phyloP scores from a whole-genome alignment of 108 stramenopile genomes.

The Discostella stelligeroides region DNA sequence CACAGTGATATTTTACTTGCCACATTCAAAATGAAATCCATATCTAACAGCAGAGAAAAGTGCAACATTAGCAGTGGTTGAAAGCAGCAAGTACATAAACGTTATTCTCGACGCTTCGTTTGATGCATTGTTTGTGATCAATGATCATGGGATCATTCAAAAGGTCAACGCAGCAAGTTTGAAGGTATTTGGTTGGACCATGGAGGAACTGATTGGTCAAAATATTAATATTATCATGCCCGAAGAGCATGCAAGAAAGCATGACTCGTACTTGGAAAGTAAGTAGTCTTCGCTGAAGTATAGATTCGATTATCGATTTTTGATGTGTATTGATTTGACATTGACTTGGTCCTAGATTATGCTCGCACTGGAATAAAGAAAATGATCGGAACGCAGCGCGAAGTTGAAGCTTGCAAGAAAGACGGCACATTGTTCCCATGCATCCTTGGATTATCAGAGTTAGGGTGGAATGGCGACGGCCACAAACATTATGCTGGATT shows the following conservation, averaged over 20 bases:
- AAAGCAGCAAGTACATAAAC: slow-evolving; percentile 23
- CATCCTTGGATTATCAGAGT: slow-evolving; percentile 37
- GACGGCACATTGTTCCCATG: slow-evolving; percentile 49
- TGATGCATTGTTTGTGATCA: slow-evolving; percentile 52
- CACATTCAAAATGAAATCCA: no score
- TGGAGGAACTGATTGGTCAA: slow-evolving; percentile 32
- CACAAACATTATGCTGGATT: slow-evolving; percentile 39
- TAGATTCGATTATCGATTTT: not conserved
- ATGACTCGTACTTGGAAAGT: slow-evolving; percentile 42
- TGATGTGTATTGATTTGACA: slow-evolving; percentile 1
- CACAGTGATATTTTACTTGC: no score
- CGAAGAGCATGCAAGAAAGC: not conserved
- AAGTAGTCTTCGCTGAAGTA: not conserved
- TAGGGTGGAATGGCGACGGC: slow-evolving; percentile 23
- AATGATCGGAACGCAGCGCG: slow-evolving; percentile 45
- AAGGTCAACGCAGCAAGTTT: slow-evolving; percentile 28
- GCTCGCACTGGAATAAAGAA: slow-evolving; percentile 38
- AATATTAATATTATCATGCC: slow-evolving; percentile 49
- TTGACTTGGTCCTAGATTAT: slow-evolving; percentile 8
- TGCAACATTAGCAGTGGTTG: slow-evolving; percentile 9
- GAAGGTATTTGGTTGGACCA: slow-evolving; percentile 36
- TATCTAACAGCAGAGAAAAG: slow-evolving; percentile 35
- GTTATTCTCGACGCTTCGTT: slow-evolving; percentile 44
- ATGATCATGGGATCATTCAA: slow-evolving; percentile 38
- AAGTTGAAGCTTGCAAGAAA: slow-evolving; percentile 31